Conservation (phyloP, 257 asterid species). For the Gentiana dahurica region DNA sequence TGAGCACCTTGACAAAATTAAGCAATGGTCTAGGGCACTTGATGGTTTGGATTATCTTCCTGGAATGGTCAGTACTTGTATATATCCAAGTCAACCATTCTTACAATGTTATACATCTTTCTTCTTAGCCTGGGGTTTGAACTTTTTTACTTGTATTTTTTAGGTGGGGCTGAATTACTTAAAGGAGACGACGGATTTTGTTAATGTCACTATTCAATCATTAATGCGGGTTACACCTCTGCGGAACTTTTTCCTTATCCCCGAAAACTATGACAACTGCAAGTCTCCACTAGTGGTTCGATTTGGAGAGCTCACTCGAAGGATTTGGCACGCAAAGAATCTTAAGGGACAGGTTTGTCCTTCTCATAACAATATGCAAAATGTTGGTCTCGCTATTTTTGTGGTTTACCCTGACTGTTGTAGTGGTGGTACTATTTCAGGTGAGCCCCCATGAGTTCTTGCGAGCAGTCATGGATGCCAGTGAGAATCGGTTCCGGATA, state of each 20-base stretch:
- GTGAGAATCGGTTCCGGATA: conserved; percentile 75
- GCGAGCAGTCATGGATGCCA: conserved; percentile 93
- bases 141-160: conserved; percentile 11
- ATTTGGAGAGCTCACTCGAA: conserved; percentile 90
- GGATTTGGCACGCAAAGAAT: conserved; percentile 90
- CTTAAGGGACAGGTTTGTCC: conserved; percentile 83
- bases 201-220: conserved; percentile 87
- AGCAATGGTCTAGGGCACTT: conserved; percentile 95
- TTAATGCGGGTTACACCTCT: conserved; percentile 92
- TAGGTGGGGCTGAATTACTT: conserved; percentile 95
- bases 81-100: not conserved
- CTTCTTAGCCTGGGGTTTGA: not conserved
- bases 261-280: conserved; percentile 67
- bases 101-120: not conserved
- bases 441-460: conserved; percentile 98
- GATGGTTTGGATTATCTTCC: conserved; percentile 98
- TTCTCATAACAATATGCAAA: not conserved
- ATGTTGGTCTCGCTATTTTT: not conserved
- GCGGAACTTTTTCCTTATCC: conserved; percentile 90
- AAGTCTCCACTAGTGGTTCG: conserved; percentile 85
- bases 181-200: conserved; percentile 85
- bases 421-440: conserved; percentile 27
- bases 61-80: conserved; percentile 55
- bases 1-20: conserved; percentile 52
- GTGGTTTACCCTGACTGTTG: conserved; percentile 11